Base-by-base conservation (phyloP, 306 rosid species). In the Dryas alaskensis region DNA sequence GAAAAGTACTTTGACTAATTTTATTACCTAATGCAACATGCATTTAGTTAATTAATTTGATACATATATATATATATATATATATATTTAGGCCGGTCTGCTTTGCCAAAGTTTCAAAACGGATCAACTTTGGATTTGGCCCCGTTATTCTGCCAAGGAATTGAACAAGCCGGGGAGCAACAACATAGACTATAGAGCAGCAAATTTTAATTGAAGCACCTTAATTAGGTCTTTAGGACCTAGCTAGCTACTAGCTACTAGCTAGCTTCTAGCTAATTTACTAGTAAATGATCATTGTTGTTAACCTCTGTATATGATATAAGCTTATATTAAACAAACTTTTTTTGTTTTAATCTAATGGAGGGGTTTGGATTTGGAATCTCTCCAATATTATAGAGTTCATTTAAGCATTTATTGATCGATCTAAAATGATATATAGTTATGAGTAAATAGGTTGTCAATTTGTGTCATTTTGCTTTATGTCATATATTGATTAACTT, bases 101-200 rank as follows among this genome's bases (percentile, higher is more conserved):
- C 70, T 76, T 69, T 67, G 48, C 31, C 57, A 60, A 66, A 60
- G 58, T 57, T 40, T 55, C 27, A 9, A 49, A 31, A 53, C 54
- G 66, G 74, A 80, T 84, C 86, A 74, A 67, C 65, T 80, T 72
- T n/a, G 81, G 83, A 84, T 84, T 80, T 72, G 42, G 68, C 59
- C 73, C 54, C 8, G 9, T n/a, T 14, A 8, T 5, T 22, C 22
- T 22, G 22, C 22, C 22, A 52, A 37, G 10, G 7, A 37, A 39
- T 49, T 49, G 8, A 67, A 37, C 48, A 2, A 12, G 8, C 8
- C 17, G 3, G 48, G 40, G 63, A 7, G 16, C 6, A 11, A 58
- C 6, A 6, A 2, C 37, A 31, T 31, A 11, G 40, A 7, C 8
- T 45, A 8, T 37, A 37, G 6, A 60, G 4, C 45, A 14, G 14